Base-by-base conservation (phyloP, 164 flowering plant genomes). In the Piper longum region DNA sequence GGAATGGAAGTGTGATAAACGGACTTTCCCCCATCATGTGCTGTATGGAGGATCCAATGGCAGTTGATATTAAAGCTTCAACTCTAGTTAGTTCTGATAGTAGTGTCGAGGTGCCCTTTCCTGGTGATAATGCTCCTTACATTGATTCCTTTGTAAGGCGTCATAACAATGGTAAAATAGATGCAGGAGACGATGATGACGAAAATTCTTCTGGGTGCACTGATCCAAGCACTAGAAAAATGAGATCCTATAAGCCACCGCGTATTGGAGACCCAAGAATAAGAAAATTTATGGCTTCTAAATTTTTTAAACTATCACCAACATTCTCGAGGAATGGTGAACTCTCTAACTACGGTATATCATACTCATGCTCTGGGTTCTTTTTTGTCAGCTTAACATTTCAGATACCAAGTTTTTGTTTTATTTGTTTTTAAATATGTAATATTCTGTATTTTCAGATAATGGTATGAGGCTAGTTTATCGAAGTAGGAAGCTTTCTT, bases 181-280 rank as follows among this genome's bases (percentile, higher is more conserved):
- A 65, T 76, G 76, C 64, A 83, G 83, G 80, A 84, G 97, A n/a
- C n/a, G n/a, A 93, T 84, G 92, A 85, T 88, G 97, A 93, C 80
- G 96, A 90, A 80, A 93, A 85, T 68, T 84, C 82, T 75, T 86
- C 82, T 57, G 83, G 83, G 80, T 85, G 89, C 76, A 84, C 78
- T 67, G 82, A 78, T 67, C 86, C 81, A 66, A 80, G 82, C 73
- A 75, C 75, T 72, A 61, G 68, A 65, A 75, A 63, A 54, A 59
- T 65, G 56, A 82, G 79, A 75, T 63, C 75, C 68, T 71, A 61
- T 65, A 77, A 80, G 73, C 66, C 82, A 60, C 74, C 81, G 51
- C 81, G 75, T 62, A 71, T 79, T 61, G 83, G 83, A 18, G 88
- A 85, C 52, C 76, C 81, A 45, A 83, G 82, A 70, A 77, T 85